Evolutionary conservation across 148 eudicot species (phyloP).

Genomic region (Rhododendron ovatum): DNA sequence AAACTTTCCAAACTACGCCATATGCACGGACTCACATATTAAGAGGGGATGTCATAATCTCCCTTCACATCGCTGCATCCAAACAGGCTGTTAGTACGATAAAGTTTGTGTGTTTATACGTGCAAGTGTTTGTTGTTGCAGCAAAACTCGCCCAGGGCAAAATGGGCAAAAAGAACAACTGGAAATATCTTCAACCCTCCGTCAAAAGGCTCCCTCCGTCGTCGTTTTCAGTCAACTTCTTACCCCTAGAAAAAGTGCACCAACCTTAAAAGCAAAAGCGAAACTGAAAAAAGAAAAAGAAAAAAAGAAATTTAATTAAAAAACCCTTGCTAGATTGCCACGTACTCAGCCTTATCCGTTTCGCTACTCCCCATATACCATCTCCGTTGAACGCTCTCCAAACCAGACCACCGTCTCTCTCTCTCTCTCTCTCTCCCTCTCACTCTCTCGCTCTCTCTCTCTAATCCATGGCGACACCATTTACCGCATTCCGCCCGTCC

Average conservation of each 20-base stretch:
- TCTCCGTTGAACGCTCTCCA: background rate
- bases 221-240: background rate
- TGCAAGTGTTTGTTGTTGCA: too few species aligned
- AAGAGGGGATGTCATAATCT: too few species aligned
- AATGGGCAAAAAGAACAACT: background rate
- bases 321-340: background rate
- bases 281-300: background rate
- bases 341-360: constrained; percentile 10
- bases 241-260: background rate
- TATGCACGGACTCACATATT: too few species aligned
- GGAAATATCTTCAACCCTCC: background rate
- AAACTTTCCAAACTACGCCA: too few species aligned
- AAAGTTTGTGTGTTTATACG: too few species aligned
- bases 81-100: too few species aligned
- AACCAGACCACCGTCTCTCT: background rate
- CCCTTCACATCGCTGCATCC: too few species aligned
- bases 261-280: background rate
- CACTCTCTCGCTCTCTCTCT: too few species aligned
- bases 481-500: constrained; percentile 28
- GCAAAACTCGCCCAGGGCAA: too few species aligned
- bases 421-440: too few species aligned
- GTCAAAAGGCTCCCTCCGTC: background rate
- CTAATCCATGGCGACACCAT: constrained; percentile 39
- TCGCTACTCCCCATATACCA: background rate
- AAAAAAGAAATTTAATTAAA: too few species aligned